Conservation (phyloP, 805 yeast genomes). For the Wickerhamomyces chambardii region DNA sequence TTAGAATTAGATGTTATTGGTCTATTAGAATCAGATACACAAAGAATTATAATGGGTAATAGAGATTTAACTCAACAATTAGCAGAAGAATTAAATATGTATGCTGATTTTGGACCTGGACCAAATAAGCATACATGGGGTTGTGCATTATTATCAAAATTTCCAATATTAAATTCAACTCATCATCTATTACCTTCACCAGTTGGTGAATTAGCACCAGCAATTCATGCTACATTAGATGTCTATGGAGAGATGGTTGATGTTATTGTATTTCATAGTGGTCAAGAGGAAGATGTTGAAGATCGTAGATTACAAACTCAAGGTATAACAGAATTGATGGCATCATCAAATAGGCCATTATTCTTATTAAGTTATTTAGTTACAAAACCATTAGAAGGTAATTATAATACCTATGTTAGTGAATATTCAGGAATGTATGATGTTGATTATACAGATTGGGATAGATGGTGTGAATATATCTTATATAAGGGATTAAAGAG, state of each 20-base stretch:
- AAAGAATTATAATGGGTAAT: slow-evolving; percentile 89
- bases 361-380: slow-evolving; percentile 86
- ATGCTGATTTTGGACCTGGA: slow-evolving; percentile 95
- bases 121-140: slow-evolving; percentile 99
- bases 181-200: slow-evolving; percentile 95
- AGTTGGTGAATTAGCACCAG: slow-evolving; percentile 97
- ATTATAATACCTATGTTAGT: slow-evolving; percentile 87
- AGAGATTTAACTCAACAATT: slow-evolving; percentile 87
- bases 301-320: slow-evolving; percentile 84
- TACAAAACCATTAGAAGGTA: slow-evolving; percentile 79
- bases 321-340: slow-evolving; percentile 74
- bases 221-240: slow-evolving; percentile 91
- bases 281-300: slow-evolving; percentile 95
- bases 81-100: slow-evolving; percentile 91
- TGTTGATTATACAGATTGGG: slow-evolving; percentile 90
- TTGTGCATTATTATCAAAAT: slow-evolving; percentile 81
- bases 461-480: slow-evolving; percentile 98
- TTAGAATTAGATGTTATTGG: slow-evolving; percentile 91
- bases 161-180: slow-evolving; percentile 85
- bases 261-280: slow-evolving; percentile 94
- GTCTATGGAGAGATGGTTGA: slow-evolving; percentile 84
- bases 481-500: slow-evolving; percentile 80
- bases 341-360: slow-evolving; percentile 71
- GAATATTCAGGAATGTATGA: slow-evolving; percentile 82
- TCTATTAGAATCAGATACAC: slow-evolving; percentile 86